Evolutionary conservation across 768 basidiomycete genomes (phyloP), one percentile per base, ranked within the genome.

Genomic region (Rhodosporidiobolus odoratus): DNA sequence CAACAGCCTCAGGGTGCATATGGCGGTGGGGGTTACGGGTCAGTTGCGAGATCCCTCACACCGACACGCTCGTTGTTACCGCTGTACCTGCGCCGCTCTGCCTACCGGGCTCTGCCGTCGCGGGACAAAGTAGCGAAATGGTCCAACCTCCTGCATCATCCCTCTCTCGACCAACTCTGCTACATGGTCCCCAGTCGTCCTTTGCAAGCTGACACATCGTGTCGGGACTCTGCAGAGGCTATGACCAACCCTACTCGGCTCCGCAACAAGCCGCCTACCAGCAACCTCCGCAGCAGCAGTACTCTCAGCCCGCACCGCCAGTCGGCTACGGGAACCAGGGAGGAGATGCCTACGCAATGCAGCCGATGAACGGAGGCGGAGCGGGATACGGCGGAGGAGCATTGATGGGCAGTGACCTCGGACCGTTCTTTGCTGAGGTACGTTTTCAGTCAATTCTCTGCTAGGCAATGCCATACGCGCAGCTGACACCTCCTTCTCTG

Each of bases 351-450:
- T 74, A 74, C 47, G 53, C 58, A 8, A 68, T 74, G 69, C 73
- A 75, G 65, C 63, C 69, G 12, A n/a, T 66, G 52, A 62, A 65
- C 63, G 64, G 62, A 12, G 57, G 57, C 25, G 54, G 54, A 19
- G 5, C 34, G n/a, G n/a, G n/a, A n/a, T n/a, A n/a, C 23, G 69
- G 65, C 19, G 62, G 53, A 23, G 40, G 45, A 32, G 60, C 52
- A 65, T 54, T 58, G 30, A 66, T 57, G 35, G 69, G 69, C 12
- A 25, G 54, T 16, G 73, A 74, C 56, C 40, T 74, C 21, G 37
- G 52, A 1, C 57, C 65, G n/a, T 74, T 74, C 69, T 74, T 74
- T 34, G 73, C 69, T 43, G 73, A 74, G 60, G 73, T 74, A 27
- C n/a, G 69, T 37, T 12, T 32, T 4, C 15, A 25, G 15, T 17